These are phyloP conservation scores for Rutidosis leptorrhynchoides DNA, from an alignment of 129 eudicot genomes.

Conservation along the genomic window DNA sequence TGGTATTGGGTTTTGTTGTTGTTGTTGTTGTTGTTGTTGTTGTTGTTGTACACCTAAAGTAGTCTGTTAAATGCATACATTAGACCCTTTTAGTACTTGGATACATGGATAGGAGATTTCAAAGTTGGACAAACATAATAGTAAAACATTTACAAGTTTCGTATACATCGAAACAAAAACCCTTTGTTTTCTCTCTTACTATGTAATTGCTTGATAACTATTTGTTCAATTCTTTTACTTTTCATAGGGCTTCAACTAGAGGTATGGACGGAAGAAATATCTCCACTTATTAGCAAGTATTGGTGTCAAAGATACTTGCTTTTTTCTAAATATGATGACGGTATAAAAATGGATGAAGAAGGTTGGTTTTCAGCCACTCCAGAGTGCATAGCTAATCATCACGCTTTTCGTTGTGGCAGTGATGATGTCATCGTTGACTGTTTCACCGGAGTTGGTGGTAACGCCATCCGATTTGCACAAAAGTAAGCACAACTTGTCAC, in stretches of 20 bases:
- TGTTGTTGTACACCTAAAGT: too few relatives aligned
- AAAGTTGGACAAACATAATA: too few relatives aligned
- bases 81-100: too few relatives aligned
- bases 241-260: constrained; percentile 34
- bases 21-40: too few relatives aligned
- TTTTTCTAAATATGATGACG: constrained; percentile 72
- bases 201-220: neutral
- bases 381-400: constrained; percentile 79
- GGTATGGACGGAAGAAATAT: constrained; percentile 35
- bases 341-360: constrained; percentile 89
- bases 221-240: constrained; percentile 11
- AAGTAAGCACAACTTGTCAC: constrained; percentile 35
- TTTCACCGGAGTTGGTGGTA: constrained; percentile 94
- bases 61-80: too few relatives aligned
- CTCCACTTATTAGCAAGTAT: constrained; percentile 60
- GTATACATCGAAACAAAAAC: too few relatives aligned
- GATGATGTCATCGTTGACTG: constrained; percentile 66
- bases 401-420: constrained; percentile 74
- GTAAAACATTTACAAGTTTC: too few relatives aligned
- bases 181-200: neutral
- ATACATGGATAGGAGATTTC: too few relatives aligned
- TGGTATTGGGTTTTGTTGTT: too few relatives aligned
- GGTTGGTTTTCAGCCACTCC: constrained; percentile 99
- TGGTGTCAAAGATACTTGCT: constrained; percentile 79
- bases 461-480: constrained; percentile 83